Conservation (phyloP, 2,329 filamentous ascomycete genomes). For the Scolecobasidium constrictum region DNA sequence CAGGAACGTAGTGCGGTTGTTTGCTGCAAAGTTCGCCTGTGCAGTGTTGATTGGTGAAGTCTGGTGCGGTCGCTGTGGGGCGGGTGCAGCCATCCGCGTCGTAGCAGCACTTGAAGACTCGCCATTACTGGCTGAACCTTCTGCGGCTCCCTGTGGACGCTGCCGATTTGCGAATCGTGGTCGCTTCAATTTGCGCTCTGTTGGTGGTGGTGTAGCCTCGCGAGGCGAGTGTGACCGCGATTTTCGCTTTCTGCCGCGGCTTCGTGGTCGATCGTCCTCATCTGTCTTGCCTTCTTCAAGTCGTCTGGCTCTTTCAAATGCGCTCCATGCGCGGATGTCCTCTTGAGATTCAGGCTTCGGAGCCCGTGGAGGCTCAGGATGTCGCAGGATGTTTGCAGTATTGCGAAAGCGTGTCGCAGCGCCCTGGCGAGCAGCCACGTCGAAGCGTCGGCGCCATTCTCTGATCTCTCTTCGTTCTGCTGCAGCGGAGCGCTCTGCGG, state of each 20-base stretch:
- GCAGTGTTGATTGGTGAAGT: conserved; percentile 14
- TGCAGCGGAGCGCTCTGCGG: conserved; percentile 43
- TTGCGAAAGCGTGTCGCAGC: conserved; percentile 61
- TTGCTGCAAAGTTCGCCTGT: conserved; percentile 16
- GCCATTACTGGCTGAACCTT: conserved; percentile 8
- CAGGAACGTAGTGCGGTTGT: conserved; percentile 61
- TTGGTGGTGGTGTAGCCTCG: conserved; percentile 50
- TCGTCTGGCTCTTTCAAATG: conserved; percentile 74
- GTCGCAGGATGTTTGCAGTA: conserved; percentile 49
- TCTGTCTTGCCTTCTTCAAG: conserved; percentile 36
- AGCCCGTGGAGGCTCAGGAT: conserved; percentile 28
- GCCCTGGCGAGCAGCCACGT: conserved; percentile 65
- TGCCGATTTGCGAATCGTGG: conserved; percentile 51
- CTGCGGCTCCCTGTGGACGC: conserved; percentile 3
- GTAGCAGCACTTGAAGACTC: conserved; percentile 22
- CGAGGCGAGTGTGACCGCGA: conserved; percentile 62
- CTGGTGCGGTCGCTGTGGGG: conserved; percentile 17
- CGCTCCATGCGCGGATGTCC: conserved; percentile 79
- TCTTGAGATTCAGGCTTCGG: conserved; percentile 64
- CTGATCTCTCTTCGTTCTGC: conserved; percentile 47
- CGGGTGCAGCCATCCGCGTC: conserved; percentile 16
- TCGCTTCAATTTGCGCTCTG: conserved; percentile 73
- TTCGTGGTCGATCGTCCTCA: conserved; percentile 14
- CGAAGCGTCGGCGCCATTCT: conserved; percentile 74
- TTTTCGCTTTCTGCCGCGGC: conserved; percentile 60